These are phyloP conservation scores for Aspergillus carbonarius DNA, from an alignment of 2,329 filamentous ascomycete genomes.

Conservation along the genomic window DNA sequence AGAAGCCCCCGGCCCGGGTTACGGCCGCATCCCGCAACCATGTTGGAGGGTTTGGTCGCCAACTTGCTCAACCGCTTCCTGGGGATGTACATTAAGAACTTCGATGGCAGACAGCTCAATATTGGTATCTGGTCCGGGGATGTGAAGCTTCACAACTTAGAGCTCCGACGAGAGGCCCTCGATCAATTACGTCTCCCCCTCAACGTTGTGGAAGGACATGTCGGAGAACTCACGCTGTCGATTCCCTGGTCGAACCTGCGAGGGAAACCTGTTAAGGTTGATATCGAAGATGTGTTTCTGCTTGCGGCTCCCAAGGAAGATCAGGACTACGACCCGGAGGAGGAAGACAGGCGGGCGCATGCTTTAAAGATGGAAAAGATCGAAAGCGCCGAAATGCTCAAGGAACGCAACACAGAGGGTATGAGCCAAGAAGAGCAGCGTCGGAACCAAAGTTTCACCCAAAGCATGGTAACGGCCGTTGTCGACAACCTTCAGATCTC, in stretches of 20 bases:
- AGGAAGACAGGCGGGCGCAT: conserved; percentile 83
- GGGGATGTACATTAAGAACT: conserved; percentile 99
- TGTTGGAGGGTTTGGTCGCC: conserved; percentile 96
- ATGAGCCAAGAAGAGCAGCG: conserved; percentile 94
- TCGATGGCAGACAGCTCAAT: conserved; percentile 95
- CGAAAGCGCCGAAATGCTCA: conserved; percentile 90
- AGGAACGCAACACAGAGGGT: conserved; percentile 87
- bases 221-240: conserved; percentile 84
- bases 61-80: conserved; percentile 98
- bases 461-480: conserved; percentile 92
- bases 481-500: conserved; percentile 98
- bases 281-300: conserved; percentile 95
- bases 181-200: conserved; percentile 96
- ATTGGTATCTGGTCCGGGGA: conserved; percentile 99
- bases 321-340: conserved; percentile 85
- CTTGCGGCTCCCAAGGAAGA: conserved; percentile 95
- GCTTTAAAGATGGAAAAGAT: conserved; percentile 99
- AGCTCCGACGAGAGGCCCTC: conserved; percentile 89
- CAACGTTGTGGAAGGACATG: conserved; percentile 92
- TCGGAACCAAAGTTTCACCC: conserved; percentile 96
- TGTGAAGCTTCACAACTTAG: conserved; percentile 88
- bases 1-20: conserved; percentile 63
- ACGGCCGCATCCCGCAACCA: conserved; percentile 65
- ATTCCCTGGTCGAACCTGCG: conserved; percentile 98
- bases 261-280: conserved; percentile 89